Evolutionary conservation across 495 filamentous ascomycete species (phyloP), one percentile per base, ranked within the genome.

Genomic region (Daldinia loculata): DNA sequence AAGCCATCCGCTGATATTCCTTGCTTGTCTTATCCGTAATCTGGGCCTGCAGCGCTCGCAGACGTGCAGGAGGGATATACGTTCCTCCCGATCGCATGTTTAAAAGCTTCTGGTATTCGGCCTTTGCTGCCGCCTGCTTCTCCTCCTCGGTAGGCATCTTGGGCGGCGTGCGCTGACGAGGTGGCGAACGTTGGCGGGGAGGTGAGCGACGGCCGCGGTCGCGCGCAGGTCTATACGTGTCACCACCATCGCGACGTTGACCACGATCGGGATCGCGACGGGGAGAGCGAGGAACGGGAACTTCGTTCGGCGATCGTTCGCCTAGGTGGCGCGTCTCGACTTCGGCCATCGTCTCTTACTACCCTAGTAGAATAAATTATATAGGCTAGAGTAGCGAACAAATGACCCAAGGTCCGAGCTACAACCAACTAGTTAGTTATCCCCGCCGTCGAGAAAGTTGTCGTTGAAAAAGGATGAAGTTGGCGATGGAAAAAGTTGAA

Each of bases 1-100:
- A 98, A 2, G 95, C 94, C 93, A 99, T 95, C 56, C 96, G 91
- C 84, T 99, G 95, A 78, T 97, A 99, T 79, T 99, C 96, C 80
- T 97, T 96, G 79, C 90, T 95, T 50, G 81, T 89, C 84, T 96
- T 97, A 80, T 99, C 95, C 56, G 95, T 98, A 78, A 99, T 96
- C 79, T 96, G 92, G 36, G 95, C 92, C 79, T 99, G 95, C 63
- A 99, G 85, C 12, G 95, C 95, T 59, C 94, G 89, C 61, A 99
- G 85, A 63, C 93, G 86, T 39, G 94, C 94, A 4, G 95, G 95
- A 8, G 96, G 95, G 38, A 99, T 95, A 76, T 98, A 98, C 4
- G 93, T 95, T 64, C 95, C 95, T 71, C 96, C 95, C 41, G 93
- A 95, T 59, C 96, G 91, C 86, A 95, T 92, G 56, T 86, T 94